Conservation (phyloP, 352 stramenopile genomes). For the Globisporangium paddicum region DNA sequence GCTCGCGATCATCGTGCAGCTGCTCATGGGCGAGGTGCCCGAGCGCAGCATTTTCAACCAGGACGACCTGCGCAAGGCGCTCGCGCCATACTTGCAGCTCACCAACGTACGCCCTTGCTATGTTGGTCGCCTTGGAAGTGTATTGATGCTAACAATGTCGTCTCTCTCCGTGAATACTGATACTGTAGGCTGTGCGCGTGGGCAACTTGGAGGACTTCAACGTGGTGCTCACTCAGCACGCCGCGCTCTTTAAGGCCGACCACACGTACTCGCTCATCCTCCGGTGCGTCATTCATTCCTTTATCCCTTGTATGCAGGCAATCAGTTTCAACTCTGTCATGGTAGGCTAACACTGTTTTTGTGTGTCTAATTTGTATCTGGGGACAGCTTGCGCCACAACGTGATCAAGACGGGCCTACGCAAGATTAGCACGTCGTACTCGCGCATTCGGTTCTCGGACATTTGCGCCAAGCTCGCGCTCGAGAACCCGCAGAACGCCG, state of each 20-base stretch:
- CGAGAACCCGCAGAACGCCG: slow-evolving; percentile 88
- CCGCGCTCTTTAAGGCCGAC: slow-evolving; percentile 88
- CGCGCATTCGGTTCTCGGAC: slow-evolving; percentile 86
- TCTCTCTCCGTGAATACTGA: neutral
- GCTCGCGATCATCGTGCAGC: slow-evolving; percentile 95
- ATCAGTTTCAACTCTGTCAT: too few species aligned
- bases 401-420: slow-evolving; percentile 98
- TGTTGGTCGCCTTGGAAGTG: neutral
- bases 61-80: slow-evolving; percentile 81
- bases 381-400: slow-evolving; percentile 93
- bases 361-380: neutral
- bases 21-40: slow-evolving; percentile 98
- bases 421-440: slow-evolving; percentile 97
- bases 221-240: slow-evolving; percentile 84
- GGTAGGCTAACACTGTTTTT: slow-evolving; percentile 6
- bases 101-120: slow-evolving; percentile 67
- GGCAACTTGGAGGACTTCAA: slow-evolving; percentile 96
- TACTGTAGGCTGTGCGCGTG: slow-evolving; percentile 89
- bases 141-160: neutral
- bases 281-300: slow-evolving; percentile 38
- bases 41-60: slow-evolving; percentile 94
- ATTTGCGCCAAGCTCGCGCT: slow-evolving; percentile 94
- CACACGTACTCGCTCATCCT: slow-evolving; percentile 96
- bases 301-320: neutral
- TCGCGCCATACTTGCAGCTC: slow-evolving; percentile 95